These are phyloP conservation scores for Pythium angustatum DNA, from an alignment of 352 stramenopile species.

Conservation along the genomic window DNA sequence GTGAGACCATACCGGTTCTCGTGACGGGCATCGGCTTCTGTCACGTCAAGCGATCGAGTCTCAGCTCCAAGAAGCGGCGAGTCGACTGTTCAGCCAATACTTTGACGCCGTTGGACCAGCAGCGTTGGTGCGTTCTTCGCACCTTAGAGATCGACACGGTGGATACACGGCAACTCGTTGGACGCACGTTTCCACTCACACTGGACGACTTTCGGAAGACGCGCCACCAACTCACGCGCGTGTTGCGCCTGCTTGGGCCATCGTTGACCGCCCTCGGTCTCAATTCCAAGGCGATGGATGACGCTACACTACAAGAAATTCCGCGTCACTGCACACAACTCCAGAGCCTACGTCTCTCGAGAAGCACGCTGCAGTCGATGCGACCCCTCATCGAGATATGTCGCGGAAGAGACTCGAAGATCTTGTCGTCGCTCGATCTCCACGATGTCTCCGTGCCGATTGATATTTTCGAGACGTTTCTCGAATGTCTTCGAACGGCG, in stretches of 20 bases:
- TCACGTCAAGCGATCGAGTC: not conserved
- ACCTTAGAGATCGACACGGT: not conserved
- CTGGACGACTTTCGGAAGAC: not conserved
- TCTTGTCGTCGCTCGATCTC: conserved; percentile 8
- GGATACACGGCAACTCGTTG: not conserved
- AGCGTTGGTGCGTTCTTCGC: not conserved
- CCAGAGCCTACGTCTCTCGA: not conserved
- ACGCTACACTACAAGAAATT: not conserved
- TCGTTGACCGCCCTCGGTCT: not conserved
- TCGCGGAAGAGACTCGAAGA: not conserved
- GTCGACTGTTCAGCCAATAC: not conserved
- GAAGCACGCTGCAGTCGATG: not conserved
- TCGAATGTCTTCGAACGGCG: not conserved
- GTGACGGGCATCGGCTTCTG: not conserved
- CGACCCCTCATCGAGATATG: not conserved
- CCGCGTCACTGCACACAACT: not conserved
- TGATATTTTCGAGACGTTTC: not conserved
- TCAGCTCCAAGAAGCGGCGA: conserved; percentile 1
- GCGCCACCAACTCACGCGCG: not conserved
- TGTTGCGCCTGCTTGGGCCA: not conserved
- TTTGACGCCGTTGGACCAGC: not conserved
- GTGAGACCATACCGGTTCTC: not conserved
- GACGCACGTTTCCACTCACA: not conserved
- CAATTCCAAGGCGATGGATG: not conserved
- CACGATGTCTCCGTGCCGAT: not conserved